Conservation (phyloP, 2,329 filamentous ascomycete species). For the Colletotrichum magnum region DNA sequence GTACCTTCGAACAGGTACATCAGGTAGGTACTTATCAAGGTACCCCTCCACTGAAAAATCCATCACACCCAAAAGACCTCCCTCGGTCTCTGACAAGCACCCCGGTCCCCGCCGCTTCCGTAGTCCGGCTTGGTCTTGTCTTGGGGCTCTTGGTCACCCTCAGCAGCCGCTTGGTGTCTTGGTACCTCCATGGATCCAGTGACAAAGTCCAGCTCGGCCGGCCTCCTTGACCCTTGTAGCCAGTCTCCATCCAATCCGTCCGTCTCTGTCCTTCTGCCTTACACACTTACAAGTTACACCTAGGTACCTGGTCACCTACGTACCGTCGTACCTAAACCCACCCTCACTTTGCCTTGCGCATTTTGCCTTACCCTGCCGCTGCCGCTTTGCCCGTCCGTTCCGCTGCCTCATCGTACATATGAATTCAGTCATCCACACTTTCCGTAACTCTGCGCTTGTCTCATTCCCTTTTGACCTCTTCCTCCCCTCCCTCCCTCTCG, state of each 20-base stretch:
- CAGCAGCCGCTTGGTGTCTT: constrained; percentile 20
- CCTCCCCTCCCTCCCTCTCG: constrained; percentile 24
- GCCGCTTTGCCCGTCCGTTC: constrained; percentile 16
- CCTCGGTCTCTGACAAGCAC: constrained; percentile 40
- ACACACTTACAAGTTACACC: not conserved
- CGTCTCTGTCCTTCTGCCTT: constrained; percentile 26
- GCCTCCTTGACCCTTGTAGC: constrained; percentile 31
- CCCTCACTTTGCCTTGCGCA: constrained; percentile 26
- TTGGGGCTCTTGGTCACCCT: constrained; percentile 30
- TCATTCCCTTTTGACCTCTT: constrained; percentile 33
- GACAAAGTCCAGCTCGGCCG: constrained; percentile 16
- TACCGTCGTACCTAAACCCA: constrained; percentile 32
- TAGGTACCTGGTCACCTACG: too few relatives aligned
- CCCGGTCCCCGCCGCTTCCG: constrained; percentile 41
- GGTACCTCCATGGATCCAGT: constrained; percentile 20
- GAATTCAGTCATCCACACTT: constrained; percentile 40
- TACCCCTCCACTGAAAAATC: not conserved
- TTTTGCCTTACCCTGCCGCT: constrained; percentile 31
- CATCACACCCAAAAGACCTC: constrained; percentile 2
- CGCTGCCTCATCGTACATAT: constrained; percentile 40
- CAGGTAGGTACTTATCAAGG: not conserved
- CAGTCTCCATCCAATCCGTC: constrained; percentile 23
- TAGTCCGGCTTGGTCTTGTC: constrained; percentile 36
- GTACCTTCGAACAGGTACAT: not conserved
- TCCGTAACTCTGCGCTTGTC: constrained; percentile 28